Percentiles rank a stretch among this genome's conserved stretches.
phyloP scores from a whole-genome alignment of 495 filamentous ascomycete genomes.

The Thermochaetoides thermophila region DNA sequence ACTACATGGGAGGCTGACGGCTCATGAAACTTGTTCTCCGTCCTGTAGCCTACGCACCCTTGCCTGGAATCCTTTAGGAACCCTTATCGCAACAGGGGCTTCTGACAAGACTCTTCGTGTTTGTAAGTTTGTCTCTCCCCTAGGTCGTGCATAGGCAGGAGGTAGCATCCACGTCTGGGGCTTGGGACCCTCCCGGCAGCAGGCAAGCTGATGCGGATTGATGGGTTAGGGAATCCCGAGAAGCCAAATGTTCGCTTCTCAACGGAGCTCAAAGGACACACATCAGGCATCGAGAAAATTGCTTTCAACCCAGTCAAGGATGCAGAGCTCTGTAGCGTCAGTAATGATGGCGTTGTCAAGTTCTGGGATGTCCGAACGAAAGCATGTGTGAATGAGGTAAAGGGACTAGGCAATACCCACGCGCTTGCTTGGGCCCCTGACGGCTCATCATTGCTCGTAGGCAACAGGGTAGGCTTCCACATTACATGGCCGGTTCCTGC shows the following conservation, averaged over 20 bases:
- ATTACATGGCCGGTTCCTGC: background rate
- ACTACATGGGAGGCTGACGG: background rate
- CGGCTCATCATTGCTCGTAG: slow-evolving; percentile 66
- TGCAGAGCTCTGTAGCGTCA: slow-evolving; percentile 74
- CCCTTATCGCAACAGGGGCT: slow-evolving; percentile 73
- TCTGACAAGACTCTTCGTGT: slow-evolving; percentile 71
- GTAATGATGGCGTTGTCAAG: slow-evolving; percentile 68
- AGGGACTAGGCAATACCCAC: slow-evolving; percentile 70
- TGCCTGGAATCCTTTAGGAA: slow-evolving; percentile 81
- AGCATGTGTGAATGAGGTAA: slow-evolving; percentile 59
- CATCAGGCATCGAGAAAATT: slow-evolving; percentile 65
- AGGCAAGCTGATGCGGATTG: background rate
- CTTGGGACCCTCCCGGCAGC: background rate
- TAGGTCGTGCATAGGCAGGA: background rate
- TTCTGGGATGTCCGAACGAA: slow-evolving; percentile 90
- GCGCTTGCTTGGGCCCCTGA: slow-evolving; percentile 81
- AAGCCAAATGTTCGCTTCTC: slow-evolving; percentile 64
- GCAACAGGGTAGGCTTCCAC: slow-evolving; percentile 71
- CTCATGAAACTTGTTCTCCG: too few species aligned
- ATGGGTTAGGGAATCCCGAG: slow-evolving; percentile 62
- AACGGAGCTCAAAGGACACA: slow-evolving; percentile 75
- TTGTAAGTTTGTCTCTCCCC: slow-evolving; percentile 19
- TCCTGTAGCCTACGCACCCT: slow-evolving; percentile 44
- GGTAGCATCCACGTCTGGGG: background rate
- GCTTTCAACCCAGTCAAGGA: slow-evolving; percentile 82